Percentiles rank a stretch among this genome's conserved stretches.
These are phyloP conservation scores for Colletotrichum navitas DNA, from an alignment of 2,329 filamentous ascomycete species.

Conservation along the genomic window DNA sequence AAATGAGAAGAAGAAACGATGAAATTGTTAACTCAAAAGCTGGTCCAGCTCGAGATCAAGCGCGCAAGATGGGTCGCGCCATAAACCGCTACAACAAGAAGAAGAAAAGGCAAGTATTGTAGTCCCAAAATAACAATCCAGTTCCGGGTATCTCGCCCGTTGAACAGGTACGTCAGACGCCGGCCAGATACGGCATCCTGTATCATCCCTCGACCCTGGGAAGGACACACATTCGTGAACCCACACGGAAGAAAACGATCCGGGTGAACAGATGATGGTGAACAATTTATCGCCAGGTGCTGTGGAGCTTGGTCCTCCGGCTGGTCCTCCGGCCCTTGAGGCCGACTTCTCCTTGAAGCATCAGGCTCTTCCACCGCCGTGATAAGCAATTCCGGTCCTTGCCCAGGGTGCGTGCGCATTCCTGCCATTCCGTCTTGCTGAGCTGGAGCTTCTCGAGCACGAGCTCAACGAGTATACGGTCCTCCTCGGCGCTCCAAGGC, in stretches of 20 bases:
- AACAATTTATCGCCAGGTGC: slow-evolving; percentile 65
- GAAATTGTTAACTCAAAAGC: neutral
- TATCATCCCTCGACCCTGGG: neutral
- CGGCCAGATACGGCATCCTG: neutral
- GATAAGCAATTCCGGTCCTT: slow-evolving; percentile 69
- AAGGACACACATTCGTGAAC: neutral
- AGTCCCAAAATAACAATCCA: neutral
- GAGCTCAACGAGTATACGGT: slow-evolving; percentile 74
- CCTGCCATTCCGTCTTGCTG: slow-evolving; percentile 74
- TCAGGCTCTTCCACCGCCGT: slow-evolving; percentile 73
- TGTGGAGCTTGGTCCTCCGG: slow-evolving; percentile 63
- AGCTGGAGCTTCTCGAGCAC: slow-evolving; percentile 76
- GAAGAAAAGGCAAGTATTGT: neutral
- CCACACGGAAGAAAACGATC: neutral
- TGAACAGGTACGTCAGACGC: neutral
- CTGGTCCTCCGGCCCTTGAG: slow-evolving; percentile 62
- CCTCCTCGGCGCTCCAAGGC: slow-evolving; percentile 73
- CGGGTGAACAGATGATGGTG: neutral
- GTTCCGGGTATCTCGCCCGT: neutral
- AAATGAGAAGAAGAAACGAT: neutral
- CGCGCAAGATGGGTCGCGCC: neutral
- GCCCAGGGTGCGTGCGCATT: slow-evolving; percentile 73
- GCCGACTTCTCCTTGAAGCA: slow-evolving; percentile 70
- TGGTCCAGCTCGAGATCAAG: neutral
- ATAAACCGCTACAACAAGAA: neutral